A percentile compares a stretch with the other conserved stretches of the same genome.
Conservation (phyloP, 179 eudicot species). For the Vitellaria paradoxa region DNA sequence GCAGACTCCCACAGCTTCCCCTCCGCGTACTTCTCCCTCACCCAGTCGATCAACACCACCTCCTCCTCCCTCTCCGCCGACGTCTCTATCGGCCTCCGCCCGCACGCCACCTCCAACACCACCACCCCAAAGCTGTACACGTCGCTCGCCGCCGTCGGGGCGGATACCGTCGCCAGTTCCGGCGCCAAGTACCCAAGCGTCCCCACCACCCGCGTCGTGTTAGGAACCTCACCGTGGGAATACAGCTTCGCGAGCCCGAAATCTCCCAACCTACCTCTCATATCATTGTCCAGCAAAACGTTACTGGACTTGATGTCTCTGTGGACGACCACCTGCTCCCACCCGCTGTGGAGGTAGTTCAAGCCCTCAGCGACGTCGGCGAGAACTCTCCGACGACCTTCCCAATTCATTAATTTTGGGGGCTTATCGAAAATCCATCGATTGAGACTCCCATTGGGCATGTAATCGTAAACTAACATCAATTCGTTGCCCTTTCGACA, state of each 20-base stretch:
- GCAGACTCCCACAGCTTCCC: constrained; percentile 37
- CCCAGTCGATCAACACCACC: constrained; percentile 43
- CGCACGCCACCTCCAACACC: constrained; percentile 51
- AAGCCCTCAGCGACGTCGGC: constrained; percentile 56
- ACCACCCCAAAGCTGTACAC: constrained; percentile 57
- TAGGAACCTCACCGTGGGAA: constrained; percentile 44
- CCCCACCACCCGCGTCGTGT: constrained; percentile 52
- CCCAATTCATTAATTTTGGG: constrained; percentile 35
- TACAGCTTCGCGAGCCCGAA: constrained; percentile 56
- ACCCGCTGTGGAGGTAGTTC: constrained; percentile 47
- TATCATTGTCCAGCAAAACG: constrained; percentile 36
- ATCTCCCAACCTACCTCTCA: constrained; percentile 53
- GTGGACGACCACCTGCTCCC: constrained; percentile 56
- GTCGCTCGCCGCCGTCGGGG: constrained; percentile 47
- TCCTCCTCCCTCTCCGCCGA: constrained; percentile 38
- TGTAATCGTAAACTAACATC: constrained; percentile 50
- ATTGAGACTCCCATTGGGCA: constrained; percentile 50
- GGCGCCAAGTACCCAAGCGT: constrained; percentile 56
- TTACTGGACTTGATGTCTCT: constrained; percentile 58
- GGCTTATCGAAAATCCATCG: constrained; percentile 51
- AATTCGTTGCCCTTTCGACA: constrained; percentile 50
- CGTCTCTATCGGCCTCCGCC: constrained; percentile 42
- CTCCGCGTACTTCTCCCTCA: constrained; percentile 33
- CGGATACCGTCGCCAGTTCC: constrained; percentile 39
- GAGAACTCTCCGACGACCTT: constrained; percentile 28